phyloP scores from a whole-genome alignment of 805 yeast genomes.

The Spathaspora arborariae region DNA sequence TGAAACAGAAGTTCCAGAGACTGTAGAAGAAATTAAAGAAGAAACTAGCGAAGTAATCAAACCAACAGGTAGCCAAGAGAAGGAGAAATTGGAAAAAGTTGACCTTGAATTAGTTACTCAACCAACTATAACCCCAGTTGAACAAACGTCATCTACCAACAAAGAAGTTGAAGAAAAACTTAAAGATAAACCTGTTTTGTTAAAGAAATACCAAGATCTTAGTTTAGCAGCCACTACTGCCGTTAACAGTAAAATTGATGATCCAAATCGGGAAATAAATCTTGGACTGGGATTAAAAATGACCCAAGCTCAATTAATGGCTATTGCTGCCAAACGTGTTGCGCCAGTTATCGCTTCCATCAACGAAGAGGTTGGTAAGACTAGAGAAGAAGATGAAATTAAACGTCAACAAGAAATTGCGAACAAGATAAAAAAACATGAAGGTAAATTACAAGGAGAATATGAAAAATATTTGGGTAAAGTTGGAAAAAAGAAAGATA shows the following conservation, averaged over 20 bases:
- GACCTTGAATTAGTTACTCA: slow-evolving; percentile 30
- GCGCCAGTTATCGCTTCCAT: slow-evolving; percentile 51
- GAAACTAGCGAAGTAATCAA: neutral
- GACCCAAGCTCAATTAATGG: slow-evolving; percentile 54
- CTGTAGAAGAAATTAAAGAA: slow-evolving; percentile 7
- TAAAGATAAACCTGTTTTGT: slow-evolving; percentile 46
- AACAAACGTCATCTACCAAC: slow-evolving; percentile 34
- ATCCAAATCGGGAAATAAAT: slow-evolving; percentile 46
- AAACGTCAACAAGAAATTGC: slow-evolving; percentile 36
- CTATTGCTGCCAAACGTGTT: slow-evolving; percentile 51
- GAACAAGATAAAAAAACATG: slow-evolving; percentile 32
- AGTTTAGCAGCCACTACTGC: slow-evolving; percentile 46
- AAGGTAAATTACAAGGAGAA: slow-evolving; percentile 31
- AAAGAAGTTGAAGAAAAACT: slow-evolving; percentile 33
- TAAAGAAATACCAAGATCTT: slow-evolving; percentile 46
- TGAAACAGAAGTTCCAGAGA: slow-evolving; percentile 19
- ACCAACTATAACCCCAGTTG: slow-evolving; percentile 28
- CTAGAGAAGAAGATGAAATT: slow-evolving; percentile 42
- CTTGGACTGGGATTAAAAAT: slow-evolving; percentile 52
- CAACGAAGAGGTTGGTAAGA: slow-evolving; percentile 45
- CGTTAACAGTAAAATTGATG: slow-evolving; percentile 38
- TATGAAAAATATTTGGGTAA: slow-evolving; percentile 35
- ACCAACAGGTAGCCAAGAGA: no score
- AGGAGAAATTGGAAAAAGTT: neutral
- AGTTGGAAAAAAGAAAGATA: slow-evolving; percentile 33